phyloP scores from a whole-genome alignment of 2,329 filamentous ascomycete species.

The Zymoseptoria ardabiliae region DNA sequence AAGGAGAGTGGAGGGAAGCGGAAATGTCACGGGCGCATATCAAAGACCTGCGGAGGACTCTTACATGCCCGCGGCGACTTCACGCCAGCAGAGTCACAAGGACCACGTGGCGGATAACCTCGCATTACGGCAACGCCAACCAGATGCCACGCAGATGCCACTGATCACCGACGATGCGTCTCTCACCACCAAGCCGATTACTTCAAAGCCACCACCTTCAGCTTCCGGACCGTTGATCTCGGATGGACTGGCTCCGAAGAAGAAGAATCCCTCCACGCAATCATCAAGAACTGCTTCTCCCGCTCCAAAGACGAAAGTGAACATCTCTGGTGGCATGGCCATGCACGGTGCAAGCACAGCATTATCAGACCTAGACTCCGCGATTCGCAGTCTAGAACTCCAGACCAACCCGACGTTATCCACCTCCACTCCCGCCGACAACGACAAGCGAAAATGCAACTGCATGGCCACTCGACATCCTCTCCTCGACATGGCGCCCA shows the following conservation, averaged over 20 bases:
- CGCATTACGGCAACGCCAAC: slow-evolving; percentile 43
- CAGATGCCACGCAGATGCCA: slow-evolving; percentile 41
- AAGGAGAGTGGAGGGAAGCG: slow-evolving; percentile 50
- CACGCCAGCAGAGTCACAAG: slow-evolving; percentile 31
- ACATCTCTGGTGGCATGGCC: slow-evolving; percentile 66
- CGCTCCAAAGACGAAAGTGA: slow-evolving; percentile 55
- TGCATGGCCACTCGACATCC: slow-evolving; percentile 86
- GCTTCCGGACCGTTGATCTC: slow-evolving; percentile 75
- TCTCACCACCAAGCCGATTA: slow-evolving; percentile 35
- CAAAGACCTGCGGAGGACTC: slow-evolving; percentile 67
- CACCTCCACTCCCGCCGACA: slow-evolving; percentile 40
- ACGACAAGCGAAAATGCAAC: slow-evolving; percentile 62
- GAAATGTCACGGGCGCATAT: slow-evolving; percentile 62
- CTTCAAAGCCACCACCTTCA: slow-evolving; percentile 53
- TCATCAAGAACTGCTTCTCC: slow-evolving; percentile 45
- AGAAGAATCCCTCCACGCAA: slow-evolving; percentile 31
- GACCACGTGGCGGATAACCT: slow-evolving; percentile 37
- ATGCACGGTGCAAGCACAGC: slow-evolving; percentile 76
- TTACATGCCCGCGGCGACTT: slow-evolving; percentile 55
- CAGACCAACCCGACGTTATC: slow-evolving; percentile 72
- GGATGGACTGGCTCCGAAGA: slow-evolving; percentile 50
- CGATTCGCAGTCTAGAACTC: slow-evolving; percentile 84
- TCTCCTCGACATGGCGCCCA: slow-evolving; percentile 82
- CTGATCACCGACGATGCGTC: slow-evolving; percentile 40
- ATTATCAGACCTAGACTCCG: slow-evolving; percentile 61